Evolutionary conservation across 371 early-diverging fungal genomes (phyloP).

Genomic region (Dinochytrium kinnereticum): DNA sequence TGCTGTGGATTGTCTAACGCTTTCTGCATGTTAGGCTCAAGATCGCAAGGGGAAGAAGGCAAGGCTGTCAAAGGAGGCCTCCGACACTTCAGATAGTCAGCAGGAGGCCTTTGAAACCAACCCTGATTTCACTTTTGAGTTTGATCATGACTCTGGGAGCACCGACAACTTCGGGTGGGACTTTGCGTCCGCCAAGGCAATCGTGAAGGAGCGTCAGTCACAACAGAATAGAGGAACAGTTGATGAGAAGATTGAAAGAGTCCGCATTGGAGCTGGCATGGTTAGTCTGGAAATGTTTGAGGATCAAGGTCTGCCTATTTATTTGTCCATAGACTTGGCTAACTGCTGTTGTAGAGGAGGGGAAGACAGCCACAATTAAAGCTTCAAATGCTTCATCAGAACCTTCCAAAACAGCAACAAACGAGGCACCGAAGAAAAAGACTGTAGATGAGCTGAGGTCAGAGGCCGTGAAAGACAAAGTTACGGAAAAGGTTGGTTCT

Average conservation of each 20-base stretch:
- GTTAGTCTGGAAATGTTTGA: background rate
- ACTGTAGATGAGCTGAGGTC: slow-evolving; percentile 36
- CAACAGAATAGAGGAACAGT: slow-evolving; percentile 14
- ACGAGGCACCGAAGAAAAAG: slow-evolving; percentile 30
- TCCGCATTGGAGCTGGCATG: slow-evolving; percentile 16
- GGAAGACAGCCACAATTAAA: slow-evolving; percentile 33
- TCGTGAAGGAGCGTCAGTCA: slow-evolving; percentile 55
- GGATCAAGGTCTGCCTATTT: background rate
- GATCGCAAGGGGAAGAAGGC: background rate
- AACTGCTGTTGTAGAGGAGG: slow-evolving; percentile 25
- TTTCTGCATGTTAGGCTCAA: no score
- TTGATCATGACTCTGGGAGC: slow-evolving; percentile 32
- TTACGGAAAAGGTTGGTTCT: slow-evolving; percentile 5
- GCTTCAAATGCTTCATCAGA: background rate
- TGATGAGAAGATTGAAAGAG: slow-evolving; percentile 43
- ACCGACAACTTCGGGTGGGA: slow-evolving; percentile 65
- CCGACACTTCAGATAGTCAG: background rate
- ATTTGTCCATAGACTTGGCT: background rate
- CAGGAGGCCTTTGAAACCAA: background rate
- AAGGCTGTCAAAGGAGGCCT: background rate
- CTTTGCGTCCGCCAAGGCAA: slow-evolving; percentile 78
- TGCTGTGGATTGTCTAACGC: no score
- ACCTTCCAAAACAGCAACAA: background rate
- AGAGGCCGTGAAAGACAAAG: slow-evolving; percentile 10
- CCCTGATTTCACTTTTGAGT: slow-evolving; percentile 72